Conservation (phyloP, 305 asterid genomes). For the Fraxinus baroniana region DNA sequence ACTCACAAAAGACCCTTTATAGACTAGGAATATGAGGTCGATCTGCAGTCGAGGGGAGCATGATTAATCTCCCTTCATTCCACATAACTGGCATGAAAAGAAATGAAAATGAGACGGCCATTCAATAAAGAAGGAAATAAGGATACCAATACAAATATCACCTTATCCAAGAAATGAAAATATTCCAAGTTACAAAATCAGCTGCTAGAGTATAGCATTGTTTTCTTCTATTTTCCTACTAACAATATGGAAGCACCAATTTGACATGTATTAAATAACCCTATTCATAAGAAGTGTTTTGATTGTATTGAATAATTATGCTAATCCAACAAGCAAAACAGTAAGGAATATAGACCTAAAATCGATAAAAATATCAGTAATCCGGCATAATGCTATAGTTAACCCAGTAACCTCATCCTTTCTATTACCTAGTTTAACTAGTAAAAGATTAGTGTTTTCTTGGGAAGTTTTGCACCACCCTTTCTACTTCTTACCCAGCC, state of each 20-base stretch:
- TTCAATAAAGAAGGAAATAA: not conserved
- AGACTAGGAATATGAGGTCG: not conserved
- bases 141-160: not conserved
- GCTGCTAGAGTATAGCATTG: not conserved
- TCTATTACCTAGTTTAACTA: constrained; percentile 41
- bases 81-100: not conserved
- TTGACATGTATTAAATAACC: not conserved
- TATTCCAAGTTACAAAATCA: constrained; percentile 23
- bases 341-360: constrained; percentile 21
- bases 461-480: constrained; percentile 29
- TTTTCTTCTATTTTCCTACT: constrained; percentile 14
- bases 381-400: constrained; percentile 23
- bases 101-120: not conserved
- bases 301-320: constrained; percentile 23
- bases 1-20: not conserved
- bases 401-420: constrained; percentile 45
- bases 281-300: not conserved
- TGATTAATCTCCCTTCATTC: not conserved
- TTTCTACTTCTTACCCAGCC: constrained; percentile 30
- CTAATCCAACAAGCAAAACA: constrained; percentile 20
- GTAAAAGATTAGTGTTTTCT: constrained; percentile 36
- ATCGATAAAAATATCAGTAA: constrained; percentile 39
- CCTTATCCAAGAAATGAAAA: constrained; percentile 29
- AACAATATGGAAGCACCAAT: not conserved
- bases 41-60: not conserved